These are phyloP conservation scores for Clonostachys chloroleuca DNA, from an alignment of 2,329 filamentous ascomycete genomes.

Conservation along the genomic window DNA sequence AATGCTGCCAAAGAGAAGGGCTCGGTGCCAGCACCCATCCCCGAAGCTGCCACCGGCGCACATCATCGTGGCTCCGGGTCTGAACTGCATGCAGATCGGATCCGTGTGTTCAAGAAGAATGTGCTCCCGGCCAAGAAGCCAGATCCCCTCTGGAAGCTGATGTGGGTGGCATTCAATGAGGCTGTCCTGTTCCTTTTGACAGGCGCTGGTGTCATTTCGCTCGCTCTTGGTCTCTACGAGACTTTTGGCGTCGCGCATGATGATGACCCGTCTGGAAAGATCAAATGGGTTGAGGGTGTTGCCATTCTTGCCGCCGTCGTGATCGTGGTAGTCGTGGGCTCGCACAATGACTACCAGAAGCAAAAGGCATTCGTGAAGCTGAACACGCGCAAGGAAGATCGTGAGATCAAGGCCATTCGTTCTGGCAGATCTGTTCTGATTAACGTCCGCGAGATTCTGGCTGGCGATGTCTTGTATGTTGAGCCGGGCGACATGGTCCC, in stretches of 20 bases:
- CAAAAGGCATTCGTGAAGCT: slow-evolving; percentile 61
- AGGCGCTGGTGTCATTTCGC: slow-evolving; percentile 59
- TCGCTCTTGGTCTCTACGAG: slow-evolving; percentile 64
- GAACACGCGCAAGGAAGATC: slow-evolving; percentile 60
- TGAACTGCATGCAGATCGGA: slow-evolving; percentile 17
- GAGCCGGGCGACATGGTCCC: slow-evolving; percentile 67
- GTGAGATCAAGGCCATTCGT: slow-evolving; percentile 61
- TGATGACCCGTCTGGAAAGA: slow-evolving; percentile 29
- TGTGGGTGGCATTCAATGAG: slow-evolving; percentile 66
- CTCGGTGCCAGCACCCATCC: background rate
- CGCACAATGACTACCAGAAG: slow-evolving; percentile 64
- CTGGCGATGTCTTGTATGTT: slow-evolving; percentile 65
- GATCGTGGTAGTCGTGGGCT: slow-evolving; percentile 59
- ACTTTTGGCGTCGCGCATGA: slow-evolving; percentile 46
- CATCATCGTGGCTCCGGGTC: background rate
- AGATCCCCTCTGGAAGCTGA: slow-evolving; percentile 53
- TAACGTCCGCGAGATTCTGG: slow-evolving; percentile 61
- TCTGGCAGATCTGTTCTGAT: slow-evolving; percentile 61
- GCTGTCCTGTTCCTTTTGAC: slow-evolving; percentile 64
- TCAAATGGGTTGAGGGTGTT: slow-evolving; percentile 67
- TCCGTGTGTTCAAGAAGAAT: slow-evolving; percentile 56
- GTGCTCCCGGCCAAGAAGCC: slow-evolving; percentile 58
- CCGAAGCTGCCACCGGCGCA: no score
- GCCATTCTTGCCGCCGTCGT: slow-evolving; percentile 62
- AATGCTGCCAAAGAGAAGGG: background rate